Conservation (phyloP, 2,329 filamentous ascomycete species). For the Fusarium domesticum region DNA sequence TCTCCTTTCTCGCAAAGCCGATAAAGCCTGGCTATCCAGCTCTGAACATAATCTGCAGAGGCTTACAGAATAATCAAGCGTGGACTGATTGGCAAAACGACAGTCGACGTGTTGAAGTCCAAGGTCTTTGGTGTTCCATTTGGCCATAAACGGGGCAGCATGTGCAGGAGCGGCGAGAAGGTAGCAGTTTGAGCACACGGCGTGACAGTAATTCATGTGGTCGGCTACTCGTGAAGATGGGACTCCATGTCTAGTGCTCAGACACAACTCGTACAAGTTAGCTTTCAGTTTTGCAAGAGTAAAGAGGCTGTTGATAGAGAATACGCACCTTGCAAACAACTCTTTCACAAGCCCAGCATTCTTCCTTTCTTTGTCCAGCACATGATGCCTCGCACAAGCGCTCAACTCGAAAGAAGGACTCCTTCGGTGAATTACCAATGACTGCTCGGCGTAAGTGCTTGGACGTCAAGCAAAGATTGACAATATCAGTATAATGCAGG, state of each 20-base stretch:
- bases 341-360: slow-evolving; percentile 14
- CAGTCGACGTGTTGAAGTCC: slow-evolving; percentile 9
- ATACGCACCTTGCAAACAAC: slow-evolving; percentile 9
- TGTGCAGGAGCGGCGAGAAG: neutral
- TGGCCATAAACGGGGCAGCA: slow-evolving; percentile 5
- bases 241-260: neutral
- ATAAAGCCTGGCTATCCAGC: neutral
- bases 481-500: slow-evolving; percentile 9
- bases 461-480: slow-evolving; percentile 6
- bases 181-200: slow-evolving; percentile 7
- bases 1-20: slow-evolving; percentile 1
- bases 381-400: slow-evolving; percentile 2
- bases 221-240: slow-evolving; percentile 3
- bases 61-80: neutral
- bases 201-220: slow-evolving; percentile 12
- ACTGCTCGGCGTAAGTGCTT: slow-evolving; percentile 3
- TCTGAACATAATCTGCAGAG: slow-evolving; percentile 1
- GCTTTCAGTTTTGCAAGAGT: no score
- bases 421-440: neutral
- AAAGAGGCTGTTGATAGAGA: no score
- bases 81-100: neutral
- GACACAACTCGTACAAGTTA: neutral
- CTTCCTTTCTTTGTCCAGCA: neutral
- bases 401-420: neutral
- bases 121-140: slow-evolving; percentile 11